These are phyloP conservation scores for Oryza coarctata DNA, from an alignment of 176 grass and related monocot species.

Conservation along the genomic window DNA sequence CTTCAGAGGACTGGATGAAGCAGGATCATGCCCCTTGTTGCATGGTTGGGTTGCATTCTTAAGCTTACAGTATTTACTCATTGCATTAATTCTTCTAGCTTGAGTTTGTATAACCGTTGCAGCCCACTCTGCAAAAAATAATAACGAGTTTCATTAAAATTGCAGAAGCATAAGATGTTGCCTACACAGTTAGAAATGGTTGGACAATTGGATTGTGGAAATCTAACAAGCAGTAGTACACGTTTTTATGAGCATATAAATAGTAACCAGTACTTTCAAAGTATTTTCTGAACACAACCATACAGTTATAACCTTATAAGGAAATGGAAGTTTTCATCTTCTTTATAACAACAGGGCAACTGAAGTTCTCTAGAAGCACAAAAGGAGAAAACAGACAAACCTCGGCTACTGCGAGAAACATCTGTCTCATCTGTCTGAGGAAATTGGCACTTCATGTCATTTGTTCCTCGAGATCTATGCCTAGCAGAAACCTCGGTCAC, in stretches of 20 bases:
- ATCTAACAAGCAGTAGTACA: conserved; percentile 8
- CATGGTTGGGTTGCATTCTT: conserved; percentile 16
- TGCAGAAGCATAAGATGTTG: conserved; percentile 9
- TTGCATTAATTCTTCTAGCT: conserved; percentile 42
- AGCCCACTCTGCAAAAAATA: conserved; percentile 44
- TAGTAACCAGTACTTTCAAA: background rate
- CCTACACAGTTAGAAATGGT: background rate
- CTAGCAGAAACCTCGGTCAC: conserved; percentile 24
- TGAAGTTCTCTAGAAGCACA: background rate
- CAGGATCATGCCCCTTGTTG: conserved; percentile 3
- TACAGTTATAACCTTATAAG: background rate
- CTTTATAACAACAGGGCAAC: background rate
- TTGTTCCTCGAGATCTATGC: conserved; percentile 29
- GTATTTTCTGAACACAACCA: background rate
- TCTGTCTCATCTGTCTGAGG: conserved; percentile 20
- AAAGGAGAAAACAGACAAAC: conserved; percentile 37
- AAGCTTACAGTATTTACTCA: conserved; percentile 37
- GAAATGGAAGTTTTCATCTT: background rate
- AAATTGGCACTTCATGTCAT: conserved; percentile 17
- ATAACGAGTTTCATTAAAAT: background rate
- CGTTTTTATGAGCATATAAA: background rate
- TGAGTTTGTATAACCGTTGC: conserved; percentile 50
- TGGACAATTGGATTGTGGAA: background rate
- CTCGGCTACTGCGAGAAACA: conserved; percentile 29
- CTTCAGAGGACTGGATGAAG: background rate